Base-by-base conservation (phyloP, 768 basidiomycete species). In the Trametes punicea region DNA sequence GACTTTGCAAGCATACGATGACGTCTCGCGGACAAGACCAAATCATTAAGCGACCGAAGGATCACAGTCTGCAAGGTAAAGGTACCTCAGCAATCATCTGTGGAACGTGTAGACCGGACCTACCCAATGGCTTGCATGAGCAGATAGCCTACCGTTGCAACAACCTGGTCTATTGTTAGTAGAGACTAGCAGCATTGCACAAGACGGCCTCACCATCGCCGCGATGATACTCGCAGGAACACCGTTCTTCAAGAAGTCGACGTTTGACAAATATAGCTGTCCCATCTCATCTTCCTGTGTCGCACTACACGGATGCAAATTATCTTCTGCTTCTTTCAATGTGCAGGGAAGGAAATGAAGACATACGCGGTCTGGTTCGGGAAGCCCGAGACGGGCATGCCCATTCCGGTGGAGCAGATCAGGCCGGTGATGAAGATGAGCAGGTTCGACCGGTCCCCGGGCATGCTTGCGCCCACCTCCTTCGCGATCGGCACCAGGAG, bases 361-460 rank as follows among this genome's bases (percentile, higher is more conserved):
- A 82, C 89, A 64, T 71, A 95, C 94, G 93, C 93, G 46, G 93
- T 94, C 73, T 97, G 93, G 70, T 98, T 97, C 0, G 96, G 96
- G 77, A 98, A 99, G n/a, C 97, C 97, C 59, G 92, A 94, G 34
- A 98, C 94, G 2, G 96, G 95, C 81, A 98, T 90, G 10, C 93
- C 96, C 97, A 99, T 99, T 1, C 96, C 97, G 5, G 92, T 77
- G 3, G 93, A 95, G 68, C 96, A 98, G 47, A 97, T 88, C 57
- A 98, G 76, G 13, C 83, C 93, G 30, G 94, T 97, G 63, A 94
- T 81, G 74, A 99, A 96, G 65, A 98, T 90, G 61, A 99, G 82
- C 8, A 98, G 73, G 62, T 93, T 87, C 40, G 81, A 75, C 60
- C 88, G 89, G 41, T 85, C 74, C 6, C 49, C 53, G 8, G 74